phyloP scores from a whole-genome alignment of 768 basidiomycete genomes.

The Lactifluus volemus region DNA sequence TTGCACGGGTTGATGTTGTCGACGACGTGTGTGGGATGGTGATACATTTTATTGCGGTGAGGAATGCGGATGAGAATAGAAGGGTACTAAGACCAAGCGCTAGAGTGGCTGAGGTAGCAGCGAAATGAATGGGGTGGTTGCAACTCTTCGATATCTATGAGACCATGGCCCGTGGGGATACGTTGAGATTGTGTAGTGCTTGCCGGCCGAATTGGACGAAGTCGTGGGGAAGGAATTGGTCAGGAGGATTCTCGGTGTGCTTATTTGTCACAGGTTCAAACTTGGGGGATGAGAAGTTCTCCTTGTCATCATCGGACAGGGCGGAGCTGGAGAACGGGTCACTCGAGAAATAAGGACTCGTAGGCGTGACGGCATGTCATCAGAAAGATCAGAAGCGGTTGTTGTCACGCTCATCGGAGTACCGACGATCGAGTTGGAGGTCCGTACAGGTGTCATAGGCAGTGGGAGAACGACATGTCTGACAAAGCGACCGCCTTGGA shows the following conservation, averaged over 20 bases:
- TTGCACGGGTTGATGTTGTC: slow-evolving; percentile 48
- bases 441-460: slow-evolving; percentile 58
- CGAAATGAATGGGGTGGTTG: slow-evolving; percentile 2
- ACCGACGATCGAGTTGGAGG: slow-evolving; percentile 42
- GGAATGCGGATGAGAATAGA: slow-evolving; percentile 32
- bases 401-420: slow-evolving; percentile 74
- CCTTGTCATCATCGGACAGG: slow-evolving; percentile 68
- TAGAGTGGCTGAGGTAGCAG: slow-evolving; percentile 10
- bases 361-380: slow-evolving; percentile 82
- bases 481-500: slow-evolving; percentile 72
- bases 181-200: slow-evolving; percentile 70
- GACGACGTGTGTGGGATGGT: slow-evolving; percentile 57
- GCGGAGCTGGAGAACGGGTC: slow-evolving; percentile 51
- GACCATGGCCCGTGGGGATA: slow-evolving; percentile 48
- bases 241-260: slow-evolving; percentile 55
- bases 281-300: slow-evolving; percentile 51
- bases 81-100: slow-evolving; percentile 31
- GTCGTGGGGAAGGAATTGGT: slow-evolving; percentile 74
- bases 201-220: slow-evolving; percentile 72
- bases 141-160: slow-evolving; percentile 36
- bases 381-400: slow-evolving; percentile 64
- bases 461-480: slow-evolving; percentile 39
- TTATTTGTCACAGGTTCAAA: slow-evolving; percentile 72
- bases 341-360: slow-evolving; percentile 51
- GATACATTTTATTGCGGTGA: slow-evolving; percentile 66